phyloP scores from a whole-genome alignment of 176 grass and related monocot species.

The Sorghum bicolor region DNA sequence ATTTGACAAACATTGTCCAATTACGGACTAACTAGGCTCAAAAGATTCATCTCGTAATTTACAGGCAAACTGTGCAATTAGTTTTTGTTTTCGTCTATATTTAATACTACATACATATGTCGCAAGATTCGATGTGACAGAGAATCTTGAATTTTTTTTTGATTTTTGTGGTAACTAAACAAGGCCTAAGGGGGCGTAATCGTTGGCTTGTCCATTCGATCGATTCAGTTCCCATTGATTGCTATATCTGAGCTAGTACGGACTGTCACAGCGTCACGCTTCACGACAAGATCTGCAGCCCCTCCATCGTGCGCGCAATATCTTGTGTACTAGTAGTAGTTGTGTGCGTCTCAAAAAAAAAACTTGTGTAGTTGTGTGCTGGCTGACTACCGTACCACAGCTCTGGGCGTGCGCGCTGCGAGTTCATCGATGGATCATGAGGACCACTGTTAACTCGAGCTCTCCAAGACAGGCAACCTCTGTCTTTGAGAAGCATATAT shows the following conservation, averaged over 20 bases:
- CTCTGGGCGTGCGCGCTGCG: too few species aligned
- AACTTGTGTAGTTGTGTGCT: neutral
- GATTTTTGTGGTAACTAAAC: too few species aligned
- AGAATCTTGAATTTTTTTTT: too few species aligned
- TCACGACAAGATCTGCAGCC: neutral
- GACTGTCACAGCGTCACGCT: neutral
- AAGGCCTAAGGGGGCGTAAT: too few species aligned
- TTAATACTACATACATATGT: too few species aligned
- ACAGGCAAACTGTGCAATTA: too few species aligned
- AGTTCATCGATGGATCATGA: neutral
- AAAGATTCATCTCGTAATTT: too few species aligned
- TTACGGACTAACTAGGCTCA: too few species aligned
- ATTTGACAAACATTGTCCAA: too few species aligned
- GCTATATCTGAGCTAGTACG: neutral
- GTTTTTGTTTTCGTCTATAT: too few species aligned
- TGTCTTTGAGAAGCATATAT: neutral
- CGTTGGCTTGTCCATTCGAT: conserved; percentile 17
- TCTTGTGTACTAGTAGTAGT: neutral
- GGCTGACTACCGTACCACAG: neutral
- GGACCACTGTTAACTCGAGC: neutral
- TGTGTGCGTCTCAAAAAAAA: neutral
- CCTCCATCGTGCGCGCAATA: neutral
- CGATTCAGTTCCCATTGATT: neutral
- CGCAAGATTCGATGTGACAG: too few species aligned
- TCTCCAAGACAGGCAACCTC: neutral